A percentile compares a stretch with the other conserved stretches of the same genome.
Conservation (phyloP, 202 grass and related monocot species). For the Schoenoplectus tabernaemontani region DNA sequence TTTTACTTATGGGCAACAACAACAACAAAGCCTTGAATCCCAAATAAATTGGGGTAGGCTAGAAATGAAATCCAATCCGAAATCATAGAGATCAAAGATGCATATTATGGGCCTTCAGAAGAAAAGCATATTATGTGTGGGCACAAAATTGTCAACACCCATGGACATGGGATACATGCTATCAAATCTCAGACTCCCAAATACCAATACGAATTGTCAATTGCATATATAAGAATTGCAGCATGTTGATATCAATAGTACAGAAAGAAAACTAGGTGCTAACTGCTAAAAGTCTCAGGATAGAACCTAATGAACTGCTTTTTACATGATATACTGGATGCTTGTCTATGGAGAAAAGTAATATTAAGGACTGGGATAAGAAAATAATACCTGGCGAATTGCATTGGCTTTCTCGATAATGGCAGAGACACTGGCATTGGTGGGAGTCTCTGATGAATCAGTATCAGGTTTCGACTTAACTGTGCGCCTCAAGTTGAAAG, state of each 20-base stretch:
- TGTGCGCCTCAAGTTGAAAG: slow-evolving; percentile 80
- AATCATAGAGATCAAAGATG: too few species aligned
- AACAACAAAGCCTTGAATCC: too few species aligned
- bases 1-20: too few species aligned
- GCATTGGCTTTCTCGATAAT: slow-evolving; percentile 97
- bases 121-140: not conserved
- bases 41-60: too few species aligned
- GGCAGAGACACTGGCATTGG: slow-evolving; percentile 59
- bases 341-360: not conserved
- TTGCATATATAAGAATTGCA: slow-evolving; percentile 6
- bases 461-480: slow-evolving; percentile 43
- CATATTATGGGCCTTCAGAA: not conserved
- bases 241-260: slow-evolving; percentile 26
- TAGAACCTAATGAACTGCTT: not conserved
- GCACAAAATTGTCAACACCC: not conserved
- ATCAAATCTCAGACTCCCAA: not conserved
- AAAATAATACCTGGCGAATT: slow-evolving; percentile 71
- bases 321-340: not conserved
- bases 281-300: not conserved
- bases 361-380: not conserved
- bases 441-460: slow-evolving; percentile 35
- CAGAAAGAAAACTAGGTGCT: slow-evolving; percentile 12
- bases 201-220: not conserved
- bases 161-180: not conserved
- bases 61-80: too few species aligned